Evolutionary conservation across 202 grass and related monocot genomes (phyloP), one percentile per base, ranked within the genome.

Genomic region (Carex sylvatica): DNA sequence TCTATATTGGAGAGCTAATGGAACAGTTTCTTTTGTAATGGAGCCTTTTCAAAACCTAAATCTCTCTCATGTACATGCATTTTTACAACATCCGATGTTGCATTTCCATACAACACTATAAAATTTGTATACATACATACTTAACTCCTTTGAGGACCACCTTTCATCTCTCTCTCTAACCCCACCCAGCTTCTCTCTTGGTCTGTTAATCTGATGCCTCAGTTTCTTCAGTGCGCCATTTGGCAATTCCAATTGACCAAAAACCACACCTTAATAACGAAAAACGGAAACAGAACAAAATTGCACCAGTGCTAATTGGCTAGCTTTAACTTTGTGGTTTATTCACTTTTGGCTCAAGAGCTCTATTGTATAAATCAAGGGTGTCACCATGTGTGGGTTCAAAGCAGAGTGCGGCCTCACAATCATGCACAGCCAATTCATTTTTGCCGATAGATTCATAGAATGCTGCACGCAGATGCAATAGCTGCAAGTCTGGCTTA

Each of bases 391-490:
- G 87, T 12, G 86, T 61, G 4, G 95, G 86, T 47, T 95, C 91
- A 30, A 95, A 91, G 80, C 92, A 98, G 8, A 98, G 89, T 18
- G 95, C 91, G 0, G 95, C 92, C 87, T 98, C 91, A 70, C 92
- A 98, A 86, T 98, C 95, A 7, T 89, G 87, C 44, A 91, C 15
- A 19, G 92, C 84, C 78, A 63, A 80, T 36, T 70, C 62, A 38
- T 3, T 80, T 82, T 98, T 65, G 15, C 91, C 87, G 82, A 95
- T 88, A 16, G 92, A 98, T 64, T 93, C 95, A 20, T 87, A 90
- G 84, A 98, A 98, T 0, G 95, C 95, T 14, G 95, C 92, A 2
- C 95, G 90, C 65, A 98, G 83, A 73, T 98, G 92, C 47, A 98
- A 84, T 79, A 98, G 87, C 86, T 98, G 95, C 26, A 98, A 87